Conservation (phyloP, 495 filamentous ascomycete genomes). For the Aspergillus coremiiformis region DNA sequence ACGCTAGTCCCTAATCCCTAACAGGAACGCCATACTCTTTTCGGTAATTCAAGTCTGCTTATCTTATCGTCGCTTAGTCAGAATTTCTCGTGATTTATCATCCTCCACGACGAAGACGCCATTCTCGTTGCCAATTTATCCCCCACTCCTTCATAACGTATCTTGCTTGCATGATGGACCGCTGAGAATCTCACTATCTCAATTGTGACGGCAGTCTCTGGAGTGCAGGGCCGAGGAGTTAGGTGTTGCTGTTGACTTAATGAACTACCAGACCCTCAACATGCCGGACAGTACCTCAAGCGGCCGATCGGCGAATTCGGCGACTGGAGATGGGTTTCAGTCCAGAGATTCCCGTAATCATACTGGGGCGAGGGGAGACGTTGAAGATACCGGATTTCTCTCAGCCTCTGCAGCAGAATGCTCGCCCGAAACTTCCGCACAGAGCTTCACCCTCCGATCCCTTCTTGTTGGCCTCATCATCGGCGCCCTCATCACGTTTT, state of each 20-base stretch:
- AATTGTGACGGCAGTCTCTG: background rate
- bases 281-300: conserved; percentile 25
- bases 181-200: background rate
- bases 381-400: background rate
- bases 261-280: conserved; percentile 36
- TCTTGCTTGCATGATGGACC: background rate
- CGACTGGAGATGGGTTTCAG: conserved; percentile 3
- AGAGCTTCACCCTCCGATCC: conserved; percentile 73
- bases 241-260: conserved; percentile 10
- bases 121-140: background rate
- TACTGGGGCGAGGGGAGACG: background rate
- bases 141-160: background rate
- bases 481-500: conserved; percentile 85
- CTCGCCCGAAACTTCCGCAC: conserved; percentile 23
- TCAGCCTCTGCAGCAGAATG: conserved; percentile 3
- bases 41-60: background rate
- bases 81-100: conserved; percentile 1
- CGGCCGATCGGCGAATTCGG: background rate
- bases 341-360: conserved; percentile 1
- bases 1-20: too few relatives aligned
- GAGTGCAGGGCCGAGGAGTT: background rate
- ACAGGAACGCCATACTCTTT: background rate
- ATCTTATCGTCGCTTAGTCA: conserved; percentile 2
- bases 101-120: too few relatives aligned
- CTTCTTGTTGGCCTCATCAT: conserved; percentile 74